Evolutionary conservation across 768 basidiomycete genomes (phyloP).

Genomic region (Phallus indusiatus): DNA sequence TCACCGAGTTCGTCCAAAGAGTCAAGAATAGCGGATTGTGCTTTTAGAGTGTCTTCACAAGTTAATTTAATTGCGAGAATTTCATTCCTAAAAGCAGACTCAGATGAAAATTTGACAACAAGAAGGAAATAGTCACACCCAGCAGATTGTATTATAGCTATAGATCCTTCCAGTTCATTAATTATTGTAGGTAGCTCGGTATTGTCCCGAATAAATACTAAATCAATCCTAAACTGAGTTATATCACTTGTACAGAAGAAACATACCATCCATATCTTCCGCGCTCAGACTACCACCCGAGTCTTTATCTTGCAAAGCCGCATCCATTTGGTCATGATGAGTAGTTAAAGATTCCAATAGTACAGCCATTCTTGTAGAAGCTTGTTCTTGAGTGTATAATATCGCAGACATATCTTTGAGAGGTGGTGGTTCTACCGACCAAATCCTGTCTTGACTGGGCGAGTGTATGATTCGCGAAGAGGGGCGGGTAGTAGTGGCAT

Average conservation of each 20-base stretch:
- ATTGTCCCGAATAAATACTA: slow-evolving; percentile 77
- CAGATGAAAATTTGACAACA: background rate
- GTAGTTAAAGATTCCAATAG: slow-evolving; percentile 61
- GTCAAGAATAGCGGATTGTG: slow-evolving; percentile 41
- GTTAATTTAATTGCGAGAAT: slow-evolving; percentile 35
- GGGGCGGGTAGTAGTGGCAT: background rate
- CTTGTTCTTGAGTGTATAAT: slow-evolving; percentile 46
- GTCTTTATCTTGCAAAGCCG: slow-evolving; percentile 56
- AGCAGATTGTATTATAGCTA: slow-evolving; percentile 39
- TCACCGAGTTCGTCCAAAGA: slow-evolving; percentile 71
- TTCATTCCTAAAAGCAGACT: slow-evolving; percentile 34
- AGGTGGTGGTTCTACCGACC: slow-evolving; percentile 16
- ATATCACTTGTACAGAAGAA: background rate
- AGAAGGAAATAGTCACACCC: slow-evolving; percentile 36
- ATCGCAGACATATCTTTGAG: slow-evolving; percentile 31
- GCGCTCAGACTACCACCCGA: slow-evolving; percentile 57
- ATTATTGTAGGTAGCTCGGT: slow-evolving; percentile 70
- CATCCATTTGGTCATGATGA: slow-evolving; percentile 73
- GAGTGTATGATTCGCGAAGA: background rate
- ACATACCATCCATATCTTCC: slow-evolving; percentile 58
- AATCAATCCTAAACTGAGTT: background rate
- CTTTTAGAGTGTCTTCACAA: slow-evolving; percentile 38
- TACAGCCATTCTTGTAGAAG: slow-evolving; percentile 57
- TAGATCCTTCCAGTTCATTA: slow-evolving; percentile 55
- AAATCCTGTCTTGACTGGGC: background rate